A percentile compares a stretch with the other conserved stretches of the same genome.
Conservation (phyloP, 768 basidiomycete species). For the Kwoniella heveanensis region DNA sequence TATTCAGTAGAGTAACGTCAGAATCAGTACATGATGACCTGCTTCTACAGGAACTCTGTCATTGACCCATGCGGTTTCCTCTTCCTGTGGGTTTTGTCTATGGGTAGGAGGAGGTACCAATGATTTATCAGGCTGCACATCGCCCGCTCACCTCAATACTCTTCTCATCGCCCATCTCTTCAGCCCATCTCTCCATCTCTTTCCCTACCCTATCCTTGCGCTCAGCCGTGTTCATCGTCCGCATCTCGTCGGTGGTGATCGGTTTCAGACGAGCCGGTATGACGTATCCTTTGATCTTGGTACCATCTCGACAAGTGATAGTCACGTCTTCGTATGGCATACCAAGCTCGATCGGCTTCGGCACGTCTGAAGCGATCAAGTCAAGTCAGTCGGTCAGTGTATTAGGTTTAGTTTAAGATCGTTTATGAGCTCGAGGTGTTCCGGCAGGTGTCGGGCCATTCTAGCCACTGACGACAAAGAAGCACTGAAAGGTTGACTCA, state of each 20-base stretch:
- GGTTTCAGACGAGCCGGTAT: slow-evolving; percentile 66
- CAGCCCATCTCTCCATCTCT: slow-evolving; percentile 39
- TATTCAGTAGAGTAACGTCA: not conserved
- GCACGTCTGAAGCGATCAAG: slow-evolving; percentile 63
- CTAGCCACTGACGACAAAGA: too few species aligned
- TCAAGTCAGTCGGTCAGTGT: too few species aligned
- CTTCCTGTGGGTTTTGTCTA: too few species aligned
- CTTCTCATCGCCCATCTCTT: slow-evolving; percentile 57
- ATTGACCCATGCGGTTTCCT: too few species aligned
- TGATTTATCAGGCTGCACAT: too few species aligned
- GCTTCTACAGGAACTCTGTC: too few species aligned
- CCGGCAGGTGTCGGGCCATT: too few species aligned
- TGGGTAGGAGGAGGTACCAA: too few species aligned
- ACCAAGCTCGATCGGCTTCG: slow-evolving; percentile 68
- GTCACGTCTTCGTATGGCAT: slow-evolving; percentile 75
- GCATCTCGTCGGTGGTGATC: slow-evolving; percentile 50
- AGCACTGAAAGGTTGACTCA: too few species aligned
- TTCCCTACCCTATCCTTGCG: slow-evolving; percentile 53
- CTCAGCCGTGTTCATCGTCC: slow-evolving; percentile 28
- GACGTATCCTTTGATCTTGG: slow-evolving; percentile 75
- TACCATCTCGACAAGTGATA: slow-evolving; percentile 70
- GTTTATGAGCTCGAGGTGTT: too few species aligned
- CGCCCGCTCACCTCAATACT: slow-evolving; percentile 64
- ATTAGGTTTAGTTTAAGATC: too few species aligned
- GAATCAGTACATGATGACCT: too few species aligned